Evolutionary conservation across 2,329 filamentous ascomycete genomes (phyloP).

Genomic region (Pseudocercospora fijiensis): DNA sequence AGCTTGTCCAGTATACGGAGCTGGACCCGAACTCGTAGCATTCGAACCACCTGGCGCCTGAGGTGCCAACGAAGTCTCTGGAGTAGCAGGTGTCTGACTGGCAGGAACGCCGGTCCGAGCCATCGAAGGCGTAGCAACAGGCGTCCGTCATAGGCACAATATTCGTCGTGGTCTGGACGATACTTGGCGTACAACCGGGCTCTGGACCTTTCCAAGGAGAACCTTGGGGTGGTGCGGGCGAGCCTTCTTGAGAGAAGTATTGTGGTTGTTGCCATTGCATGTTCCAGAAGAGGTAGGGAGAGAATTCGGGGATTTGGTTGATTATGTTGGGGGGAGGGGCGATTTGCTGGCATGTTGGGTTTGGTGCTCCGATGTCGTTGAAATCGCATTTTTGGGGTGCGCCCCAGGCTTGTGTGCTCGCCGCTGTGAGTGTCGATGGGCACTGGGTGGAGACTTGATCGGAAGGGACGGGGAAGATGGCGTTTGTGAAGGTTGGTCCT

Average conservation of each 20-base stretch:
- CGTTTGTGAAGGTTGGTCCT: constrained; percentile 30
- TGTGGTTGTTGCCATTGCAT: constrained; percentile 1
- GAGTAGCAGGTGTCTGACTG: background rate
- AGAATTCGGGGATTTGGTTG: constrained; percentile 12
- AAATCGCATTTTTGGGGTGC: constrained; percentile 4
- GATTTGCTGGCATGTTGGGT: constrained; percentile 7
- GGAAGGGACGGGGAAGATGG: constrained; percentile 28
- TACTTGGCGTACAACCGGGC: background rate
- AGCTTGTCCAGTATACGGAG: constrained; percentile 3
- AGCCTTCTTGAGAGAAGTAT: constrained; percentile 2
- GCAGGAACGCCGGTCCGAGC: background rate
- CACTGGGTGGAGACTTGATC: constrained; percentile 29
- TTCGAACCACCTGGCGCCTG: background rate
- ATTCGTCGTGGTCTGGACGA: constrained; percentile 9
- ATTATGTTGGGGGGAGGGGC: constrained; percentile 12
- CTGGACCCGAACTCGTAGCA: background rate
- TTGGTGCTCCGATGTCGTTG: background rate
- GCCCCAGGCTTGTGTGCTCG: background rate
- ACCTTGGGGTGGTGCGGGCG: background rate
- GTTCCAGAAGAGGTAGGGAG: constrained; percentile 12
- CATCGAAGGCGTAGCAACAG: background rate
- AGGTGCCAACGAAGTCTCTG: background rate
- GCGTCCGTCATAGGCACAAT: constrained; percentile 7
- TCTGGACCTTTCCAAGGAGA: constrained; percentile 4
- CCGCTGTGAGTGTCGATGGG: background rate